Evolutionary conservation across 208 protist species (phyloP), one percentile per base, ranked within the genome.

Genomic region (Leishmania tarentolae): DNA sequence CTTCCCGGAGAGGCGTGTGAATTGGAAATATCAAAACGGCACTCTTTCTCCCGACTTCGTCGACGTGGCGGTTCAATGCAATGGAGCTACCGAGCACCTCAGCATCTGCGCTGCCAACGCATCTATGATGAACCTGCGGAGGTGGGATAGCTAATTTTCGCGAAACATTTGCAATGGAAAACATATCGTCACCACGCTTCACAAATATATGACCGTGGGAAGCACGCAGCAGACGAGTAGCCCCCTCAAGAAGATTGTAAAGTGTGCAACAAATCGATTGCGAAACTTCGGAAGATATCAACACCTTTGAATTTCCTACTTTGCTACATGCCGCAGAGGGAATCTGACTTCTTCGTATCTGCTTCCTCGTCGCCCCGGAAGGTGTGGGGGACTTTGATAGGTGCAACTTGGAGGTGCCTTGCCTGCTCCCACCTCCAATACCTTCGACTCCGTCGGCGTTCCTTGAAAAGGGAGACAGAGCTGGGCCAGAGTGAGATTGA

Each of bases 81-180:
- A 97, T 95, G 40, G 92, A 91, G 83, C 94, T 97, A 11, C 83
- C 90, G 11, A 97, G 84, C 70, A 97, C 94, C 61, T 96, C 92
- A 11, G 92, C 90, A 75, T 94, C 92, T 15, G 87, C n/a, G 31
- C 89, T 94, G 31, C 90, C 92, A 57, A 91, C 76, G 79, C 92
- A 96, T 7, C 86, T 84, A 74, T 95, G 90, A 61, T 92, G 88
- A 50, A 93, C 83, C 28, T 96, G 87, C 31, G 90, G 86, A 28
- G 94, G 94, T 65, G 94, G 94, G 81, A 97, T 96, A 2, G 85
- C 75, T 8, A 96, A 85, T 59, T 90, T 92, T 46, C 81, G 74
- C n/a, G 79, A 37, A 13, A 95, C 93, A 78, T 97, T 97, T 3
- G 85, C 91, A 61, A 97, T 95, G 28, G 94, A 94, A 46, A 94